Base-by-base conservation (phyloP, 208 protist species). In the Angomonas desouzai region DNA sequence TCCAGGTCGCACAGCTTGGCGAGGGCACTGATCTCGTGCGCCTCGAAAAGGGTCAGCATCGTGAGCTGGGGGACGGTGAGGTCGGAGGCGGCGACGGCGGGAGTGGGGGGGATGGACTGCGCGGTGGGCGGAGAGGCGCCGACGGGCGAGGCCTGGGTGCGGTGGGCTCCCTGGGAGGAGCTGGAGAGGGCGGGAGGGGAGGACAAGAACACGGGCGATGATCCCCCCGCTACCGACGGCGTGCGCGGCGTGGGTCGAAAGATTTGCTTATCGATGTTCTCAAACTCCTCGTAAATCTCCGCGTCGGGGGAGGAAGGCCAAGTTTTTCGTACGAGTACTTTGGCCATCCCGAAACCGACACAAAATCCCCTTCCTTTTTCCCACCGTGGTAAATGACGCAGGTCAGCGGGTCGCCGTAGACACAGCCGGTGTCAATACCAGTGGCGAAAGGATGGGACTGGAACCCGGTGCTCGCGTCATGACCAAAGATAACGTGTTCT, bases 381-480 rank as follows among this genome's bases (percentile, higher is more conserved):
- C 77, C 75, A 1, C 33, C 60, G 56, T 76, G 58, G 62, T 81
- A 90, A 23, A 94, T 74, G 2, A 92, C 73, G 66, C 83, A 89
- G 6, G 89, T 97, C 20, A 97, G 77, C 9, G 76, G 62, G 23
- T 79, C 64, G 38, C 92, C 92, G 64, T 97, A 97, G 22, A 91
- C 87, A 53, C 92, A 97, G 43, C 92, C 92, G 16, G 87, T 95
- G 65, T 97, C 92, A 61, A 97, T 87, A 64, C 92, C 92, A 38
- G 66, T 80, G 28, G 87, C 87, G 58, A 79, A 74, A n/a, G 74
- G 64, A 48, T 91, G 70, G 22, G 68, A 30, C 69, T 97, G 92
- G 32, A 95, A 86, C 32, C 87, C 87, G 18, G 73, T 65, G 53
- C 69, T 75, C 18, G 92, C 92, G 62, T 94, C 92, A 73, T 97